Evolutionary conservation across 768 basidiomycete species (phyloP).

Genomic region (Termitomyces sp.): DNA sequence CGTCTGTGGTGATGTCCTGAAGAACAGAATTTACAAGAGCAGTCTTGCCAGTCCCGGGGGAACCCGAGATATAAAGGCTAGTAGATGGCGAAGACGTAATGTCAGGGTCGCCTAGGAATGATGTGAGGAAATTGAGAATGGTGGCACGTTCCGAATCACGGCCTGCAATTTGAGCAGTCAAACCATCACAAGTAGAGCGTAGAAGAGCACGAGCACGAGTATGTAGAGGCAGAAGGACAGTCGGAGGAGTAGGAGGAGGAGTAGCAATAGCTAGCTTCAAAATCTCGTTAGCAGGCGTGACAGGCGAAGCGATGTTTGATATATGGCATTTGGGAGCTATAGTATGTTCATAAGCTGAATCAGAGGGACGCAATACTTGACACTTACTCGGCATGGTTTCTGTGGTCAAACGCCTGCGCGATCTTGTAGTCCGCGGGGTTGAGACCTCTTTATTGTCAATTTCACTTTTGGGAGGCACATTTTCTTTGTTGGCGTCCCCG

Average conservation of each 20-base stretch:
- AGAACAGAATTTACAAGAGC: conserved; percentile 72
- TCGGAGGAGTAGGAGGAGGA: conserved; percentile 58
- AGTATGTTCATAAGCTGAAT: conserved; percentile 10
- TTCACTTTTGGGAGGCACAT: conserved; percentile 56
- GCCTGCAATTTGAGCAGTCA: conserved; percentile 51
- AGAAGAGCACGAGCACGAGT: conserved; percentile 63
- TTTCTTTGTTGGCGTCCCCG: conserved; percentile 70
- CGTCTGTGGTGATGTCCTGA: conserved; percentile 30
- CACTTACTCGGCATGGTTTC: conserved; percentile 37
- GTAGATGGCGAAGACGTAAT: conserved; percentile 21
- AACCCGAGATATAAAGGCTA: conserved; percentile 84
- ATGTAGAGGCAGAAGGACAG: conserved; percentile 41
- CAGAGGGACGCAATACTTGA: background rate
- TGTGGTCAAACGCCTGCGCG: conserved; percentile 31
- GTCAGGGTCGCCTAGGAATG: conserved; percentile 36
- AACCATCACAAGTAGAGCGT: conserved; percentile 61
- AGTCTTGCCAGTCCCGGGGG: conserved; percentile 91
- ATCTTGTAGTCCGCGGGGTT: conserved; percentile 33
- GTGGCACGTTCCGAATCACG: conserved; percentile 57
- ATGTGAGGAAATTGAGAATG: conserved; percentile 54
- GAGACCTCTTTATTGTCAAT: conserved; percentile 26
- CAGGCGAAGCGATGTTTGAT: conserved; percentile 32
- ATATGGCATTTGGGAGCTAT: conserved; percentile 39
- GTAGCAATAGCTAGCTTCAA: conserved; percentile 43
- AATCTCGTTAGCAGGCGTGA: conserved; percentile 40